These are phyloP conservation scores for Pythium sukuiense DNA, from an alignment of 352 stramenopile genomes.

Conservation along the genomic window DNA sequence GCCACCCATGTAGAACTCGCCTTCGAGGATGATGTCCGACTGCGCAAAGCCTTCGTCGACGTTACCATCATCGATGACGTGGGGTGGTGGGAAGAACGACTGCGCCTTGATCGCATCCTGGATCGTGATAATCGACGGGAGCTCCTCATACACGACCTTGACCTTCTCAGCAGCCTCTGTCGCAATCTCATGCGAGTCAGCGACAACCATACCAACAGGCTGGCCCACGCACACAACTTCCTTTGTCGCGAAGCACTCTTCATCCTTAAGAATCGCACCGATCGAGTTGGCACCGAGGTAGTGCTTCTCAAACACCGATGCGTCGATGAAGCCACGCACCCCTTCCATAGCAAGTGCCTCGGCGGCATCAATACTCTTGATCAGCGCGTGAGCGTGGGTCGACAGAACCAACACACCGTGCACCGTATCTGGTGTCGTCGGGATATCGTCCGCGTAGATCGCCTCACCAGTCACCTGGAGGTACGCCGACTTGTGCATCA, in stretches of 20 bases:
- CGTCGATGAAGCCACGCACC: slow-evolving; percentile 88
- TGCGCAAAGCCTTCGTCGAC: slow-evolving; percentile 66
- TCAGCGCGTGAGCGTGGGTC: slow-evolving; percentile 67
- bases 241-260: slow-evolving; percentile 83
- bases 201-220: slow-evolving; percentile 81
- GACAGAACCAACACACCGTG: slow-evolving; percentile 93
- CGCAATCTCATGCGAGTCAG: slow-evolving; percentile 77
- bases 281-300: slow-evolving; percentile 76
- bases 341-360: slow-evolving; percentile 84
- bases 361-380: slow-evolving; percentile 87
- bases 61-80: slow-evolving; percentile 87
- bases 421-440: slow-evolving; percentile 80
- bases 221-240: slow-evolving; percentile 79
- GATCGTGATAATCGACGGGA: slow-evolving; percentile 92
- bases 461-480: slow-evolving; percentile 95
- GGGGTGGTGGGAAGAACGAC: slow-evolving; percentile 88
- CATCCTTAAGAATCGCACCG: slow-evolving; percentile 80
- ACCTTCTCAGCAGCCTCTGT: slow-evolving; percentile 81
- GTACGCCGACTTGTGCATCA: slow-evolving; percentile 93
- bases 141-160: slow-evolving; percentile 87
- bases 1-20: slow-evolving; percentile 88
- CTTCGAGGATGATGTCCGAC: slow-evolving; percentile 79
- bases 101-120: slow-evolving; percentile 92
- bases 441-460: slow-evolving; percentile 95
- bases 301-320: slow-evolving; percentile 62